Conservation (phyloP, 441 rosid species). For the Viola pubescens region DNA sequence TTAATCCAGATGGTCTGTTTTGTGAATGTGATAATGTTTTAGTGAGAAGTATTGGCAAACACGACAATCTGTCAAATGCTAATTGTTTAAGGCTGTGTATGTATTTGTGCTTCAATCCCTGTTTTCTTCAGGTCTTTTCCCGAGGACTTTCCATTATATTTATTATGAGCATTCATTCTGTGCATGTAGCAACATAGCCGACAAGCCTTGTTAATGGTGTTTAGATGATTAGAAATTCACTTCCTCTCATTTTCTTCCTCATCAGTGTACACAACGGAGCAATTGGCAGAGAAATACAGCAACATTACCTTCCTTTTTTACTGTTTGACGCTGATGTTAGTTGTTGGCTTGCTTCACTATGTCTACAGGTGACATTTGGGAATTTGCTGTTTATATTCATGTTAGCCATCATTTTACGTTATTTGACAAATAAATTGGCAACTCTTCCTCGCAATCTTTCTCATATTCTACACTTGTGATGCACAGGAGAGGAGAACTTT, state of each 20-base stretch:
- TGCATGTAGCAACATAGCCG: not conserved
- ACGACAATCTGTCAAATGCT: no score
- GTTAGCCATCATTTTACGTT: not conserved
- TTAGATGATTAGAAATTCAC: not conserved
- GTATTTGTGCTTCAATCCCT: not conserved
- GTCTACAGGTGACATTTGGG: slow-evolving; percentile 54
- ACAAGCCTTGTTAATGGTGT: not conserved
- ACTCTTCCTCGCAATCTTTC: not conserved
- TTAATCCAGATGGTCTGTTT: no score
- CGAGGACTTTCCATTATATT: no score
- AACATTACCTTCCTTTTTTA: slow-evolving; percentile 75
- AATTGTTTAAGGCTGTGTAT: not conserved
- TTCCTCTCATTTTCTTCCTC: not conserved
- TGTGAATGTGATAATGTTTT: no score
- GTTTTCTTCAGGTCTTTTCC: not conserved
- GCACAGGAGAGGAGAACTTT: slow-evolving; percentile 82
- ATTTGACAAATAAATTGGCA: slow-evolving; percentile 1
- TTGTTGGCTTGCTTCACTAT: slow-evolving; percentile 66
- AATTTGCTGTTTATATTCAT: slow-evolving; percentile 2
- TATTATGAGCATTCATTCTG: no score
- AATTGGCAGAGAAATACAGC: slow-evolving; percentile 90
- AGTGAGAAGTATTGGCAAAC: no score
- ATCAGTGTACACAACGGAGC: slow-evolving; percentile 91
- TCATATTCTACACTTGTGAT: slow-evolving; percentile 13
- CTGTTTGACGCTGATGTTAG: slow-evolving; percentile 58